Evolutionary conservation across 2,329 filamentous ascomycete species (phyloP).

Genomic region (Fusarium staphyleae): DNA sequence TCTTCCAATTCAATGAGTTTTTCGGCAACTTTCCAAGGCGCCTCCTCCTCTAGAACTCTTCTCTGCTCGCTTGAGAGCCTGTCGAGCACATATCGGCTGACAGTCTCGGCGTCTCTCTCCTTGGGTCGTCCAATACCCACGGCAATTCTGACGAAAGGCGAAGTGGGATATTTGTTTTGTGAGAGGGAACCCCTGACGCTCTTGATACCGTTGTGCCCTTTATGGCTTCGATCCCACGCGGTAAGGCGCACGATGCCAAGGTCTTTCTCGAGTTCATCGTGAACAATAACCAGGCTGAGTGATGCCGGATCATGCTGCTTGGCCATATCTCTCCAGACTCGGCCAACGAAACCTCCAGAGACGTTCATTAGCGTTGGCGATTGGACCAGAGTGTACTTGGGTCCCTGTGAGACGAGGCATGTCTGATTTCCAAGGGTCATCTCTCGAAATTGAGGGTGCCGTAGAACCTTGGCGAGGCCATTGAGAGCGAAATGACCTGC

Average conservation of each 20-base stretch:
- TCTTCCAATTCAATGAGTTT: constrained; percentile 56
- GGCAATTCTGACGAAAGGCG: constrained; percentile 67
- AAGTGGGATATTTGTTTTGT: constrained; percentile 49
- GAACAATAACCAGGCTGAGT: constrained; percentile 74
- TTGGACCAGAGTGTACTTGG: constrained; percentile 73
- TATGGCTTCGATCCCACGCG: constrained; percentile 67
- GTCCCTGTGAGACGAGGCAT: constrained; percentile 56
- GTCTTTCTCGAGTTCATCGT: constrained; percentile 84
- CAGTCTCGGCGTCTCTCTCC: constrained; percentile 69
- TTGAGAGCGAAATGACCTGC: constrained; percentile 83
- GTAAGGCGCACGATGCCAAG: constrained; percentile 72
- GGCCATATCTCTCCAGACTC: constrained; percentile 68
- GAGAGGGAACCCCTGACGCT: constrained; percentile 64
- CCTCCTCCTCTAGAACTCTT: constrained; percentile 57
- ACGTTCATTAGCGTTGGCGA: constrained; percentile 85
- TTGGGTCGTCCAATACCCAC: constrained; percentile 87
- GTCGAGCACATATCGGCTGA: constrained; percentile 79
- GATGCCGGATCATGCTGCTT: constrained; percentile 44
- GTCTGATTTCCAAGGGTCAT: constrained; percentile 59
- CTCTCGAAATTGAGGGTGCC: constrained; percentile 58
- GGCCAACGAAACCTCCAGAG: constrained; percentile 73
- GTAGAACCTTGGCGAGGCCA: constrained; percentile 57
- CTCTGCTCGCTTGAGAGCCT: constrained; percentile 66
- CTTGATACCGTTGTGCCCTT: constrained; percentile 79
- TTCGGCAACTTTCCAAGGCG: constrained; percentile 59